phyloP scores from a whole-genome alignment of 371 early-diverging fungal genomes.

The Astathelohania contejeani region DNA sequence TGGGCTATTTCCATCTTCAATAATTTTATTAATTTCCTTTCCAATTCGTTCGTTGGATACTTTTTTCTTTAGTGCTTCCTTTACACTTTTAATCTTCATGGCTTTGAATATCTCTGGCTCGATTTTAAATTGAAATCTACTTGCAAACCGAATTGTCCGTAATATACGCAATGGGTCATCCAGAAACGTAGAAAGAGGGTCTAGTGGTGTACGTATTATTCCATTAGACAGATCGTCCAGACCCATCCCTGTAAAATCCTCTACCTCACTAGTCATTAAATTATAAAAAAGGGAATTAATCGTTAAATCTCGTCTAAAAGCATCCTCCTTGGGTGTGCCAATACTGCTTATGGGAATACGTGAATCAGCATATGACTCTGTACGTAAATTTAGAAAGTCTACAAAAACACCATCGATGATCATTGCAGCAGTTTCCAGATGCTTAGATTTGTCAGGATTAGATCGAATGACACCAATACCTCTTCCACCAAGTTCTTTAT shows the following conservation, averaged over 20 bases:
- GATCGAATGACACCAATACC: conserved; percentile 64
- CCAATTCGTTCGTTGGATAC: conserved; percentile 85
- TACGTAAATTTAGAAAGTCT: conserved; percentile 87
- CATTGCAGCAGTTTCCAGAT: conserved; percentile 86
- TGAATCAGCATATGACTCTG: conserved; percentile 69
- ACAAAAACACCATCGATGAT: conserved; percentile 61
- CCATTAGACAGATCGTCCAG: conserved; percentile 44
- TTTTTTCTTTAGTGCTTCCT: conserved; percentile 59
- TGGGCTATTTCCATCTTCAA: no score
- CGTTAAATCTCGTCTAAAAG: conserved; percentile 81
- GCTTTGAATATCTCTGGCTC: conserved; percentile 59
- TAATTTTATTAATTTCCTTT: conserved; percentile 80
- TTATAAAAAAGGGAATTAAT: conserved; percentile 96
- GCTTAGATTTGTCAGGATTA: conserved; percentile 91
- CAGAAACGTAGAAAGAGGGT: conserved; percentile 70
- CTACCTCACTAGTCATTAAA: conserved; percentile 64
- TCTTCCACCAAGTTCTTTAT: conserved; percentile 6
- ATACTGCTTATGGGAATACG: conserved; percentile 69
- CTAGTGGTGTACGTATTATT: conserved; percentile 65
- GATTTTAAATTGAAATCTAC: conserved; percentile 66
- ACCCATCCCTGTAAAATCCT: conserved; percentile 67
- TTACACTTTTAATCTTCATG: conserved; percentile 11
- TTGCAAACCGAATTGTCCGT: conserved; percentile 80
- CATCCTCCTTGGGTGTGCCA: conserved; percentile 86
- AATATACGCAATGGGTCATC: conserved; percentile 94